Evolutionary conservation across 768 basidiomycete genomes (phyloP), one percentile per base, ranked within the genome.

Genomic region (Leccinum broughii): DNA sequence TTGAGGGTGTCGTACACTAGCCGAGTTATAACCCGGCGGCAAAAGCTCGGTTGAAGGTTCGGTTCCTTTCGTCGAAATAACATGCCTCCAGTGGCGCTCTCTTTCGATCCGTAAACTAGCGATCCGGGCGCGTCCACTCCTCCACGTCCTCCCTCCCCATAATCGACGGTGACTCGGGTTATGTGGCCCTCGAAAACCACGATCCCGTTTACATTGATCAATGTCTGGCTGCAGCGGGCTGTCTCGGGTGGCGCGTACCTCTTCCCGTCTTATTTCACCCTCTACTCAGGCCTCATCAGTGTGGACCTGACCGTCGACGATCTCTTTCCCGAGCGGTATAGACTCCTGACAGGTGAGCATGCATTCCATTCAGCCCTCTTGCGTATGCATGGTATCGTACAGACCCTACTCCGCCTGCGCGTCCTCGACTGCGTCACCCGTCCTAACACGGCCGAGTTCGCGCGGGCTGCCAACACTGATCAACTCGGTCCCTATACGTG

Each of bases 391-490:
- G 32, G 32, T 20, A 28, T 46, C 35, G 6, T 35, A 39, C 50
- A 63, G 62, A 37, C 55, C 58, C 9, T 26, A 55, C 2, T 58
- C 59, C 4, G 26, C 62, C 1, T 61, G 58, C 5, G 35, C 66
- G 2, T 61, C 60, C 8, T 24, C 32, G 13, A 58, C 62, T 0
- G 22, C 56, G 5, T 64, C 66, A 1, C 56, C 60, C 10, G 26
- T 41, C 20, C n/a, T 56, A 15, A 53, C 57, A 1, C 52, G 59
- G 13, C 34, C 54, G 3, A 20, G 52, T 46, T 58, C 53, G 6
- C 35, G 22, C 11, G 34, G 51, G 10, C 35, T 48, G 2, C 58
- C 48, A 2, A 64, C 55, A 9, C 63, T 60, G 7, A 52, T 37
- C 9, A 60, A 24, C 26, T 35, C 22, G 22, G 15, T 3, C 22